Base-by-base conservation (phyloP, 768 basidiomycete species). In the Rhodotorula taiwanensis region DNA sequence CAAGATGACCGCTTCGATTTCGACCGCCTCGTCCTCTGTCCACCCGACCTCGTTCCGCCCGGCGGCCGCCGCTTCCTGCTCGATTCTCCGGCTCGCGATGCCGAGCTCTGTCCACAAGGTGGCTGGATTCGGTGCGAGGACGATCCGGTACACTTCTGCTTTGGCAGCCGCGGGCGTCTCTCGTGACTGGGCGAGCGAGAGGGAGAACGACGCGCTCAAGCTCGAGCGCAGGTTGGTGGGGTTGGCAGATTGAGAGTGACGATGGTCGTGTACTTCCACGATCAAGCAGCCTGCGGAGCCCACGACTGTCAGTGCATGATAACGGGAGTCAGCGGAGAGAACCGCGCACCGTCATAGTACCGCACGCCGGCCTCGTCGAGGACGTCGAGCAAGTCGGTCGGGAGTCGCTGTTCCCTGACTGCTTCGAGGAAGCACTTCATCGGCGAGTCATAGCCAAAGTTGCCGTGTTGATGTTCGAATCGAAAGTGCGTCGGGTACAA, bases 361-460 rank as follows among this genome's bases (percentile, higher is more conserved):
- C 39, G 25, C 16, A 72, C 62, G 15, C 51, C 58, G 2, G 71
- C 58, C 23, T 74, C 72, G 59, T 77, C 75, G 31, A 78, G 64
- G 33, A 75, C 73, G 31, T 76, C 74, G 6, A 78, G 71, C 52
- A 78, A 71, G 44, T 73, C 67, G 10, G 72, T 69, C 8, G 77
- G 77, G 28, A 78, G 75, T 54, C 73, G 73, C 55, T 78, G 78
- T 27, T 77, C 72, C 28, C 76, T 72, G 23, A 79, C 73, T 1
- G 77, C 76, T 56, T 76, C 74, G 47, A 79, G 76, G 70, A 79
- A 77, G 30, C 76, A 76, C 71, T 75, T 74, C 77, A 79, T 79
- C 4, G 77, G 77, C 14, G 75, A 75, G 52, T 77, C 76, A 60
- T 78, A 79, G 30, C 52, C 61, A 51, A 78, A 77, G 33, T 69